Evolutionary conservation across 202 grass and related monocot species (phyloP).

Genomic region (Elaeis oleifera): DNA sequence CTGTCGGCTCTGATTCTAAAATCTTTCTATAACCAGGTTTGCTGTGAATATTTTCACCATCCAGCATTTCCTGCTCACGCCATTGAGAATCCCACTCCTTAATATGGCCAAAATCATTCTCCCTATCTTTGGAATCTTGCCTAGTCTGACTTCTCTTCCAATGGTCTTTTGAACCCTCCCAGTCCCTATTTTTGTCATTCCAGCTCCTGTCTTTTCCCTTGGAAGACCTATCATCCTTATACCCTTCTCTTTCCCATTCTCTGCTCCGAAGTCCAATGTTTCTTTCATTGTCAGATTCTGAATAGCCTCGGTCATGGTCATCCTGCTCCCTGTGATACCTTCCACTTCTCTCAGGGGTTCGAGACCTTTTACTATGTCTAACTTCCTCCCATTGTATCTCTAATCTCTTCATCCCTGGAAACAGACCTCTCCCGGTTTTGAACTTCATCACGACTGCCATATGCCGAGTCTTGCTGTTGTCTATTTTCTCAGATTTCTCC

Average conservation of each 20-base stretch:
- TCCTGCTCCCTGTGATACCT: conserved; percentile 28
- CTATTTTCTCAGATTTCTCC: too few species aligned
- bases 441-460: too few species aligned
- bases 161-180: conserved; percentile 58
- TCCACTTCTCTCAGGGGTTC: conserved; percentile 22
- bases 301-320: conserved; percentile 36
- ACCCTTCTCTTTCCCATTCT: conserved; percentile 32
- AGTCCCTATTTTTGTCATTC: conserved; percentile 51
- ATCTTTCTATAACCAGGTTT: conserved; percentile 58
- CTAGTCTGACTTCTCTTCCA: conserved; percentile 30
- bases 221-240: conserved; percentile 15
- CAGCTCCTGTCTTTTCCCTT: conserved; percentile 38
- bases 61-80: conserved; percentile 47
- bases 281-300: conserved; percentile 47
- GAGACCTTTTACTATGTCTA: conserved; percentile 25
- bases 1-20: conserved; percentile 65
- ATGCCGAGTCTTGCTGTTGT: too few species aligned
- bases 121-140: conserved; percentile 23
- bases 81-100: conserved; percentile 27
- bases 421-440: too few species aligned
- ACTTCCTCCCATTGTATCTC: too few species aligned
- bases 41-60: conserved; percentile 35
- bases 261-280: conserved; percentile 29
- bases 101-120: conserved; percentile 17
- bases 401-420: too few species aligned